A percentile compares a stretch with the other conserved stretches of the same genome.
Evolutionary conservation across 169 alveolate genomes (phyloP).

Genomic region (Eimeria maxima): DNA sequence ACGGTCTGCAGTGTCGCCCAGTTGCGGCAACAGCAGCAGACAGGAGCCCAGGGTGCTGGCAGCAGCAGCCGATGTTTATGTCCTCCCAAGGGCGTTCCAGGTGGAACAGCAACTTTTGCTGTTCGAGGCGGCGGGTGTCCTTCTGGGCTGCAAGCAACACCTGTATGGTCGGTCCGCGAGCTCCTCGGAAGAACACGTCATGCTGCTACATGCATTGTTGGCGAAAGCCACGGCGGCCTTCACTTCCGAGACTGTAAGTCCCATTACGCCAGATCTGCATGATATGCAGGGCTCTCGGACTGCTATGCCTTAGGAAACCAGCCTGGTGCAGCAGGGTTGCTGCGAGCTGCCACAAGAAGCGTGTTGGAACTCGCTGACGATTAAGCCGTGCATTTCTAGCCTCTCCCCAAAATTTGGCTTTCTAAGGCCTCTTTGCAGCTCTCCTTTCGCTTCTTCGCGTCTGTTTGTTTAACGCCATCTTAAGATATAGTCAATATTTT

Average conservation of each 20-base stretch:
- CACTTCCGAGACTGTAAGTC: constrained; percentile 8
- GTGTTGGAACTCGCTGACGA: neutral
- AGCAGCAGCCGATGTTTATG: constrained; percentile 72
- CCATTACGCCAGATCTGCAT: neutral
- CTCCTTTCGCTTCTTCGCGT: neutral
- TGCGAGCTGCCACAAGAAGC: neutral
- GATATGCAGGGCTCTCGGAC: neutral
- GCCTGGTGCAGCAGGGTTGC: neutral
- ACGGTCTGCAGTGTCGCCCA: constrained; percentile 53
- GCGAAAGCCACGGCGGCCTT: constrained; percentile 68
- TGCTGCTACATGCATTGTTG: constrained; percentile 61
- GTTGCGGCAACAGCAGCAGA: constrained; percentile 71
- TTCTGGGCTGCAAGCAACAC: constrained; percentile 62
- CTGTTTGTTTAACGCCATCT: neutral
- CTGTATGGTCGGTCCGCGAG: constrained; percentile 14
- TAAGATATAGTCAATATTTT: neutral
- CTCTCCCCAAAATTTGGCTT: neutral
- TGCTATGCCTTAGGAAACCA: neutral
- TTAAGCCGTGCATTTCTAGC: neutral
- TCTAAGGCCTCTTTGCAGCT: neutral
- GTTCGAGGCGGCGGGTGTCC: constrained; percentile 68
- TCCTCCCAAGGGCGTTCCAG: constrained; percentile 61
- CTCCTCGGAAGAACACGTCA: constrained; percentile 14
- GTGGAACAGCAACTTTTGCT: constrained; percentile 72
- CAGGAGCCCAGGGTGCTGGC: constrained; percentile 65